phyloP scores from a whole-genome alignment of 2,329 filamentous ascomycete genomes.

The Penicillium sp. region DNA sequence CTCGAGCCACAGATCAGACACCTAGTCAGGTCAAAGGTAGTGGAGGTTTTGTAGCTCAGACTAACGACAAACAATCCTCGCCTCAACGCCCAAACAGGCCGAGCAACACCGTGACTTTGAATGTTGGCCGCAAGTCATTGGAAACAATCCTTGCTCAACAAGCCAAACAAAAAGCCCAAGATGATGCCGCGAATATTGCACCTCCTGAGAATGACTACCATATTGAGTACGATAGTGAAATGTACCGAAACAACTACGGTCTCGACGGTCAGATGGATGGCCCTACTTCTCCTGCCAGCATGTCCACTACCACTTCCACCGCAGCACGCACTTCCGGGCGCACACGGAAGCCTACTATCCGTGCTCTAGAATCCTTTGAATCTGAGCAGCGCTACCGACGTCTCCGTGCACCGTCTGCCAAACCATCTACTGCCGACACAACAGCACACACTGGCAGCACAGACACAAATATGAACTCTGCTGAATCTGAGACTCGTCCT shows the following conservation, averaged over 20 bases:
- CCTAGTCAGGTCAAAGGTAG: slow-evolving; percentile 5
- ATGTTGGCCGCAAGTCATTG: slow-evolving; percentile 22
- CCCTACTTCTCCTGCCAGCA: slow-evolving; percentile 27
- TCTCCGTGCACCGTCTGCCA: slow-evolving; percentile 20
- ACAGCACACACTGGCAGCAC: neutral
- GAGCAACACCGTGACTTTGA: slow-evolving; percentile 24
- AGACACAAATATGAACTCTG: neutral
- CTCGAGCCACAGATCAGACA: neutral
- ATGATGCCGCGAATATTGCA: slow-evolving; percentile 19
- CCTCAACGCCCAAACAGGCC: slow-evolving; percentile 6
- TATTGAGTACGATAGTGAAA: slow-evolving; percentile 28
- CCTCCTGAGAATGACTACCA: slow-evolving; percentile 22
- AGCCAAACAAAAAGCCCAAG: neutral
- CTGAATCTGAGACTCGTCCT: neutral
- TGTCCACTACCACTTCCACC: slow-evolving; percentile 24
- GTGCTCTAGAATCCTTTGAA: slow-evolving; percentile 25
- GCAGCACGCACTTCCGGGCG: slow-evolving; percentile 25
- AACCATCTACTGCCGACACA: slow-evolving; percentile 9
- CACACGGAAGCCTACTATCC: slow-evolving; percentile 29
- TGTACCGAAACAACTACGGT: slow-evolving; percentile 28
- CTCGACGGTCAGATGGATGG: slow-evolving; percentile 28
- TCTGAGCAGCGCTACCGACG: slow-evolving; percentile 26
- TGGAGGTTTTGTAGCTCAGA: slow-evolving; percentile 2
- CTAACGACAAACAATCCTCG: slow-evolving; percentile 4
- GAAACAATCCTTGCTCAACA: slow-evolving; percentile 5